phyloP scores from a whole-genome alignment of 805 yeast genomes.

The Kuraishia floccosa region DNA sequence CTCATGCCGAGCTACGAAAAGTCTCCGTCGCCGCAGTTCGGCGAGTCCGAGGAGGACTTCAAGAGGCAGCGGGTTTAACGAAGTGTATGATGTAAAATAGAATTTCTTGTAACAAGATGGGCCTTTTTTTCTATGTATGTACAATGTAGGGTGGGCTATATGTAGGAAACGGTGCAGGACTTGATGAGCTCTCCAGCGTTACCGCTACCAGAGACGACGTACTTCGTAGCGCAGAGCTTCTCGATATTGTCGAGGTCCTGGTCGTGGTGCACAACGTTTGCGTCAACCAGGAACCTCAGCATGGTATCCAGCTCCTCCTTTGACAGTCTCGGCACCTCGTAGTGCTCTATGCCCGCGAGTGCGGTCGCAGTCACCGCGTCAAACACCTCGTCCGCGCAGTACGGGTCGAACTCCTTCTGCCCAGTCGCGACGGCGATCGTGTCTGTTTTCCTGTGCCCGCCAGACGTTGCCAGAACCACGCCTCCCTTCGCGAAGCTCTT shows the following conservation, averaged over 20 bases:
- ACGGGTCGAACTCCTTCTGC: constrained; percentile 40
- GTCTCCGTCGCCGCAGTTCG: constrained; percentile 15
- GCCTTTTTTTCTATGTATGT: constrained; percentile 1
- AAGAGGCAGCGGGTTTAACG: constrained; percentile 6
- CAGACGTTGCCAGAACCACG: constrained; percentile 50
- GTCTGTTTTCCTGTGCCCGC: constrained; percentile 34
- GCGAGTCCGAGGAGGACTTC: constrained; percentile 9
- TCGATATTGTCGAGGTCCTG: constrained; percentile 20
- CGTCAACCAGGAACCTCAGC: constrained; percentile 27
- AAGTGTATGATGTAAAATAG: not conserved
- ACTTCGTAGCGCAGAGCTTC: constrained; percentile 33
- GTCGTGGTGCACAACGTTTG: constrained; percentile 24
- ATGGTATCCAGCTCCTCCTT: constrained; percentile 30
- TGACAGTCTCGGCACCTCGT: constrained; percentile 31
- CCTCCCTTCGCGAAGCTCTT: constrained; percentile 47
- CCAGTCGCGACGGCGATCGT: constrained; percentile 56
- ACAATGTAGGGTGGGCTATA: constrained; percentile 7
- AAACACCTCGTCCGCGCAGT: constrained; percentile 33
- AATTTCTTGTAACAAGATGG: not conserved
- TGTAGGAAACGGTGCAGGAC: constrained; percentile 22
- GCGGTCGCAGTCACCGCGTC: constrained; percentile 44
- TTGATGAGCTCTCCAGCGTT: constrained; percentile 43
- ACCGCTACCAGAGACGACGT: constrained; percentile 52
- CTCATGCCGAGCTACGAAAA: constrained; percentile 17
- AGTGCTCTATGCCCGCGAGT: constrained; percentile 19